Evolutionary conservation across 148 eudicot genomes (phyloP), one percentile per base, ranked within the genome.

Genomic region (Rheum nobile): DNA sequence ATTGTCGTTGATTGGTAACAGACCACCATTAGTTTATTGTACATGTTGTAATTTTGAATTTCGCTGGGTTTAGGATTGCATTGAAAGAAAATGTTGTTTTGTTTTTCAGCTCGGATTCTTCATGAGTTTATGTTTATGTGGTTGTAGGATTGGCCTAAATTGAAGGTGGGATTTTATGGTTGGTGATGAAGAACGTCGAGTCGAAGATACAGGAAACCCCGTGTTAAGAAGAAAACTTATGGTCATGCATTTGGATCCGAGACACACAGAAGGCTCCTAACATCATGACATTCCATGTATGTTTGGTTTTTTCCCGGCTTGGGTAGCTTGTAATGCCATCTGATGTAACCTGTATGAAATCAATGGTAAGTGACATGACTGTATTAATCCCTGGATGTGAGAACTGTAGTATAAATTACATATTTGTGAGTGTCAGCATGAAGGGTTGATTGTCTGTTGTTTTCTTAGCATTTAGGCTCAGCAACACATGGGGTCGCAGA

Each of bases 281-380:
- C 85, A 3, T 48, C 87, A 41, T 71, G 86, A 57, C 89, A 94
- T 72, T 78, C 95, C 32, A 75, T 86, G 97, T 89, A 85, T 71
- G 90, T 41, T 76, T n/a, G 21, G 6, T n/a, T n/a, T n/a, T n/a
- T 39, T 9, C 37, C n/a, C n/a, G n/a, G n/a, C n/a, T n/a, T n/a
- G n/a, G n/a, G n/a, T n/a, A n/a, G n/a, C n/a, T n/a, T n/a, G n/a
- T n/a, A n/a, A n/a, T n/a, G n/a, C n/a, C n/a, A n/a, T n/a, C n/a
- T n/a, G n/a, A n/a, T n/a, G n/a, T n/a, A n/a, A n/a, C n/a, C n/a
- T n/a, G n/a, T n/a, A n/a, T n/a, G n/a, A n/a, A n/a, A n/a, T n/a
- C n/a, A n/a, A n/a, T n/a, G n/a, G n/a, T n/a, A n/a, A n/a, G n/a
- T n/a, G n/a, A n/a, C n/a, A n/a, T n/a, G n/a, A n/a, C n/a, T n/a